phyloP scores from a whole-genome alignment of 192 early-diverging fungal genomes.

The Gigaspora rosea region DNA sequence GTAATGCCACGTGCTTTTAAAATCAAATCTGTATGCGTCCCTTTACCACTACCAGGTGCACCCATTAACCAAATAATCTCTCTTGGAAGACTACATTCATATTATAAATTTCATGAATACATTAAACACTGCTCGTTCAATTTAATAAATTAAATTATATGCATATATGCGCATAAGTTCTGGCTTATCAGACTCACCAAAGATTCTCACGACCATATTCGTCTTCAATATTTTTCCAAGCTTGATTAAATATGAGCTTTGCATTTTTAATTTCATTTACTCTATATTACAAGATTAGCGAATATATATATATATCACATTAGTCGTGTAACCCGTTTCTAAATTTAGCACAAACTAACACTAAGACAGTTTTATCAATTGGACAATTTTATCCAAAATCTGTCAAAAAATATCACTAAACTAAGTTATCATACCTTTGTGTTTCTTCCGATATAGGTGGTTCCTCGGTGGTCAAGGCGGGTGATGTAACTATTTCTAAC shows the following conservation, averaged over 20 bases:
- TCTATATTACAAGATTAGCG: constrained; percentile 35
- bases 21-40: constrained; percentile 59
- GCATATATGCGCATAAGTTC: not conserved
- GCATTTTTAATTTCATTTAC: constrained; percentile 58
- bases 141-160: not conserved
- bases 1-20: constrained; percentile 57
- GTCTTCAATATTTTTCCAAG: constrained; percentile 61
- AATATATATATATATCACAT: not conserved
- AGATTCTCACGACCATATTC: constrained; percentile 53
- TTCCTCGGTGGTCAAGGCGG: not conserved
- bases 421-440: not conserved
- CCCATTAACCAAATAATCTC: constrained; percentile 64
- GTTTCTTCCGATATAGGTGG: not conserved
- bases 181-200: constrained; percentile 9
- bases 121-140: not conserved
- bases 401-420: not conserved
- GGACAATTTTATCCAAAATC: too few species aligned
- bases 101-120: not conserved
- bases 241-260: constrained; percentile 63
- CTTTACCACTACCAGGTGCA: constrained; percentile 60
- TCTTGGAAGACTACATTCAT: constrained; percentile 39
- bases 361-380: too few species aligned
- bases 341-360: too few species aligned
- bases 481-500: not conserved
- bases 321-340: not conserved